These are phyloP conservation scores for Ogataea thermomethanolica DNA, from an alignment of 805 yeast species.

Conservation along the genomic window DNA sequence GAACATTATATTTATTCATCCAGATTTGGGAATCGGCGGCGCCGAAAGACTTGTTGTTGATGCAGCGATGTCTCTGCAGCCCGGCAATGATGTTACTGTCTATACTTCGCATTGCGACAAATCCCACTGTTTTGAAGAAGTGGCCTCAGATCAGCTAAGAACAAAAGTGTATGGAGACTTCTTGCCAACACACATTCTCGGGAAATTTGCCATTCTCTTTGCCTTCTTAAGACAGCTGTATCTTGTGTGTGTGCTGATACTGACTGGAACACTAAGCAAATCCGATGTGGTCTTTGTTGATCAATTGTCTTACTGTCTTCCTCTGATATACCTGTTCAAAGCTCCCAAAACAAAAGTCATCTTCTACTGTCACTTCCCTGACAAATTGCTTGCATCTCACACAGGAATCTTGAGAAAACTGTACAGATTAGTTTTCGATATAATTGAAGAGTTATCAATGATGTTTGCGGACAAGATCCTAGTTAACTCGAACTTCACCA, in stretches of 20 bases:
- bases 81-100: conserved; percentile 45
- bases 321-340: conserved; percentile 53
- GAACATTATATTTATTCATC: conserved; percentile 85
- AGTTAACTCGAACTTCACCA: conserved; percentile 87
- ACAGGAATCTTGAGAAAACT: conserved; percentile 50
- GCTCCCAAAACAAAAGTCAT: conserved; percentile 47
- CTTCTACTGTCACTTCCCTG: conserved; percentile 97
- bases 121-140: conserved; percentile 88
- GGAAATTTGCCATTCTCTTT: conserved; percentile 72
- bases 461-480: conserved; percentile 71
- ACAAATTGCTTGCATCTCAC: conserved; percentile 67
- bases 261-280: conserved; percentile 42
- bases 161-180: conserved; percentile 81
- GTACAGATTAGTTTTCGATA: conserved; percentile 81
- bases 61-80: conserved; percentile 74
- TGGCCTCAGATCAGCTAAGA: conserved; percentile 51
- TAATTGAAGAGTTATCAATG: conserved; percentile 79
- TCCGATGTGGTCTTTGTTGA: conserved; percentile 82
- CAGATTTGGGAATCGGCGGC: conserved; percentile 96
- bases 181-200: conserved; percentile 66
- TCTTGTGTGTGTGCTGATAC: conserved; percentile 46
- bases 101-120: conserved; percentile 90
- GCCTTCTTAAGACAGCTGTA: conserved; percentile 82
- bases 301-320: conserved; percentile 82
- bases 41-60: conserved; percentile 97